Conservation (phyloP, 805 yeast species). For the Candida orba region DNA sequence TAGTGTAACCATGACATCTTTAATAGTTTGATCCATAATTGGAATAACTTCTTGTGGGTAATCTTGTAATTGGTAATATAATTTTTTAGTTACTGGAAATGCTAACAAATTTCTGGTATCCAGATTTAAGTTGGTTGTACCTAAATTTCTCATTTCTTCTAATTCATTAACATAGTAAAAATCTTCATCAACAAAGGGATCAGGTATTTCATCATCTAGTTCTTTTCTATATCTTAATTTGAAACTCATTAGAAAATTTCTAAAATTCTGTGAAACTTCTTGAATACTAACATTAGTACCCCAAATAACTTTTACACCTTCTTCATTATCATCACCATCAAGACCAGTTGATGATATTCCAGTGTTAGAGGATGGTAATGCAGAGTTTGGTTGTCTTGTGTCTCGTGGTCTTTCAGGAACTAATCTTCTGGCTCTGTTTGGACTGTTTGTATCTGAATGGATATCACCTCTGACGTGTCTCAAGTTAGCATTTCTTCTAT, state of each 20-base stretch:
- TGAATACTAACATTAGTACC: slow-evolving; percentile 94
- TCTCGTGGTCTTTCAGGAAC: slow-evolving; percentile 35
- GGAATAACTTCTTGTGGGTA: slow-evolving; percentile 97
- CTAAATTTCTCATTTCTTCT: slow-evolving; percentile 67
- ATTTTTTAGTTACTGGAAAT: slow-evolving; percentile 64
- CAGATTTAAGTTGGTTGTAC: slow-evolving; percentile 74
- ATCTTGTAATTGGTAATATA: slow-evolving; percentile 79
- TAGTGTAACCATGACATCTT: slow-evolving; percentile 78
- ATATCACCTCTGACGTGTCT: slow-evolving; percentile 71
- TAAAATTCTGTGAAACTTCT: slow-evolving; percentile 74
- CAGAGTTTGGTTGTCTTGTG: slow-evolving; percentile 2
- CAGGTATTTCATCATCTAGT: slow-evolving; percentile 31
- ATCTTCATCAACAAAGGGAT: slow-evolving; percentile 57
- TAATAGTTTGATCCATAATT: slow-evolving; percentile 93
- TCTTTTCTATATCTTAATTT: slow-evolving; percentile 64
- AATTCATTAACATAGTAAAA: slow-evolving; percentile 68
- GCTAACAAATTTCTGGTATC: slow-evolving; percentile 78
- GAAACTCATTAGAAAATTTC: slow-evolving; percentile 79
- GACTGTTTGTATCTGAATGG: slow-evolving; percentile 64
- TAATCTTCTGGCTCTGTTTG: slow-evolving; percentile 52
- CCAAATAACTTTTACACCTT: slow-evolving; percentile 91
- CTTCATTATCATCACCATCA: slow-evolving; percentile 34
- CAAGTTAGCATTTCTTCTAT: slow-evolving; percentile 38
- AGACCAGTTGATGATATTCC: slow-evolving; percentile 15
- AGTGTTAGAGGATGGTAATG: slow-evolving; percentile 23